These are phyloP conservation scores for Orbilia oligospora DNA, from an alignment of 2,329 filamentous ascomycete genomes.

Conservation along the genomic window DNA sequence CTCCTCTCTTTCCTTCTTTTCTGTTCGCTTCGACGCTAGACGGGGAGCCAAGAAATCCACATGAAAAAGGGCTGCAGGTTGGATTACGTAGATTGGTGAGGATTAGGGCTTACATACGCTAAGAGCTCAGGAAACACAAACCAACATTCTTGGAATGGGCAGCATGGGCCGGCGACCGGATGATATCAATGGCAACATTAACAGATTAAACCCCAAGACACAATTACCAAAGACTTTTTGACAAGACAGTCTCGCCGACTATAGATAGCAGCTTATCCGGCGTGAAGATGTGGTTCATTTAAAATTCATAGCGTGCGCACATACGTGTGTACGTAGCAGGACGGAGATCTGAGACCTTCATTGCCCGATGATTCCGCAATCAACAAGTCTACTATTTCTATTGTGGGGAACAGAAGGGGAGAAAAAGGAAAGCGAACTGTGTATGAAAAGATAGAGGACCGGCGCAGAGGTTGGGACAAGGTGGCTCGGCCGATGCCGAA, in stretches of 20 bases:
- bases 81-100: constrained; percentile 34
- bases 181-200: constrained; percentile 25
- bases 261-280: constrained; percentile 21
- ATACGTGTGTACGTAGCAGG: constrained; percentile 3
- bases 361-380: constrained; percentile 30
- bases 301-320: not conserved
- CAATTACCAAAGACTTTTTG: constrained; percentile 5
- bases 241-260: constrained; percentile 10
- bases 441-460: not conserved
- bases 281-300: not conserved
- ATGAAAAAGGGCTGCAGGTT: constrained; percentile 44
- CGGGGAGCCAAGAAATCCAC: constrained; percentile 1
- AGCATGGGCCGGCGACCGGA: constrained; percentile 9
- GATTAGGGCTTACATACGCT: constrained; percentile 40
- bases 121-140: not conserved
- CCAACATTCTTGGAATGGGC: constrained; percentile 2
- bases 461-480: not conserved
- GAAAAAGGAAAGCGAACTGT: not conserved
- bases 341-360: constrained; percentile 3
- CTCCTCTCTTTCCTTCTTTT: constrained; percentile 1
- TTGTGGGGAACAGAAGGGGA: not conserved
- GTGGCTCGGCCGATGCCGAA: constrained; percentile 25
- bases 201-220: not conserved
- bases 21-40: constrained; percentile 37
- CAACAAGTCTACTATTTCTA: constrained; percentile 3